Conservation (phyloP, 2,329 filamentous ascomycete genomes). For the Fusarium coicis region DNA sequence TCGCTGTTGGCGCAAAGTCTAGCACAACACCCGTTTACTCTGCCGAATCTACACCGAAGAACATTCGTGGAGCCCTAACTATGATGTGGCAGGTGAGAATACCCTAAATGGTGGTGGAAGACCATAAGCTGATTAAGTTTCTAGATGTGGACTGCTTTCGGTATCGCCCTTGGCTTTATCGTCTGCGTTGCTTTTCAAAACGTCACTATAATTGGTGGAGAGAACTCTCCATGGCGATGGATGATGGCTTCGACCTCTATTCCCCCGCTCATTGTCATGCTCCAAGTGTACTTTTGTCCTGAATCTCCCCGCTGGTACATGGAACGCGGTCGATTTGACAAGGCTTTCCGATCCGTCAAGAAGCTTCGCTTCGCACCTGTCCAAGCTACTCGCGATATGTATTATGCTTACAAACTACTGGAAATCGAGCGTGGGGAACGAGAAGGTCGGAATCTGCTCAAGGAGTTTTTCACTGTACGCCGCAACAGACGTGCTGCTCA, state of each 20-base stretch:
- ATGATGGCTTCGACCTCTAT: constrained; percentile 63
- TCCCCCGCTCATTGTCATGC: constrained; percentile 61
- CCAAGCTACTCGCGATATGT: constrained; percentile 63
- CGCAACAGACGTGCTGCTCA: constrained; percentile 52
- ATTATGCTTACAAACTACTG: constrained; percentile 57
- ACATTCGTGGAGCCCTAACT: constrained; percentile 52
- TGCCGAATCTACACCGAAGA: constrained; percentile 52
- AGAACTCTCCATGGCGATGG: constrained; percentile 48
- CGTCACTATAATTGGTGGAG: constrained; percentile 48
- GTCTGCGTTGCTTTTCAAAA: constrained; percentile 49
- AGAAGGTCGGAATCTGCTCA: constrained; percentile 46
- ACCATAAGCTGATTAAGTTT: fast-evolving
- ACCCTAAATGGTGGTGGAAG: fast-evolving
- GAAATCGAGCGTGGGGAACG: constrained; percentile 47
- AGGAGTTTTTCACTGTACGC: constrained; percentile 52
- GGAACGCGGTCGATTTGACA: constrained; percentile 57
- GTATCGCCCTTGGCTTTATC: constrained; percentile 54
- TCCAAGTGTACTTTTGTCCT: constrained; percentile 65
- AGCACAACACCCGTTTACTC: constrained; percentile 51
- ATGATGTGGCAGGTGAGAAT: constrained; percentile 50
- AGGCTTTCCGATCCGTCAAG: constrained; percentile 58
- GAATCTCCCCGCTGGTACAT: constrained; percentile 66
- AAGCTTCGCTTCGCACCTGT: constrained; percentile 59
- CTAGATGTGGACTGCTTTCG: constrained; percentile 49
- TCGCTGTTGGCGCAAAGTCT: constrained; percentile 52